Evolutionary conservation across 1,284 basidiomycete species (phyloP).

Genomic region (Gomphus sp.): DNA sequence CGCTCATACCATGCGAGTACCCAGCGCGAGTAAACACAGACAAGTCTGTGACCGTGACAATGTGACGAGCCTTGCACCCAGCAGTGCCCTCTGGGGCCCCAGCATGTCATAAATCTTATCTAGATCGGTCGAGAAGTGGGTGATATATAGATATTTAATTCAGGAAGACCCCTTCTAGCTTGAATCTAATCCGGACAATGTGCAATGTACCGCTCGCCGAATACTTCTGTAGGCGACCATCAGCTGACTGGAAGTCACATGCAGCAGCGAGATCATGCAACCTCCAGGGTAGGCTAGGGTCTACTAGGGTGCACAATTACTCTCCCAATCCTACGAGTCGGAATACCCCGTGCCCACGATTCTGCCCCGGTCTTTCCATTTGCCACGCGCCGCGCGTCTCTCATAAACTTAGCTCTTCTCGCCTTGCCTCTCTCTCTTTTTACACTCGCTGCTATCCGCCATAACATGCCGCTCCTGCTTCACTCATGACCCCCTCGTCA

Average conservation of each 20-base stretch:
- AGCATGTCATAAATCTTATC: neutral
- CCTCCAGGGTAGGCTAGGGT: neutral
- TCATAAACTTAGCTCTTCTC: slow-evolving; percentile 1
- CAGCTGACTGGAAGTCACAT: slow-evolving; percentile 10
- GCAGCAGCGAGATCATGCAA: slow-evolving; percentile 4
- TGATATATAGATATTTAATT: neutral
- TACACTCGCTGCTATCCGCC: neutral
- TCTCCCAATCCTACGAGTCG: neutral
- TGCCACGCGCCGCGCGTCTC: slow-evolving; percentile 4
- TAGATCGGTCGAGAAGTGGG: neutral
- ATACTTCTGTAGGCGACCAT: neutral
- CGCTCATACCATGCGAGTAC: slow-evolving; percentile 1
- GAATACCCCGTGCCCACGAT: slow-evolving; percentile 5
- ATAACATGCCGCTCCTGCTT: slow-evolving; percentile 9
- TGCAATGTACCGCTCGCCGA: neutral
- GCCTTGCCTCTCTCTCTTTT: neutral
- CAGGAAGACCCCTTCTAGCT: neutral
- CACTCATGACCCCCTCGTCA: slow-evolving; percentile 34
- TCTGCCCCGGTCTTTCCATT: neutral
- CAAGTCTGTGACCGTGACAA: neutral
- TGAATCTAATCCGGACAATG: neutral
- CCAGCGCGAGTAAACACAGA: neutral
- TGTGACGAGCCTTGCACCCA: neutral
- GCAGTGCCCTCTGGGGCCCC: neutral
- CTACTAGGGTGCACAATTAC: neutral